Conservation (phyloP, 2,329 filamentous ascomycete genomes). For the Diaporthe batatas region DNA sequence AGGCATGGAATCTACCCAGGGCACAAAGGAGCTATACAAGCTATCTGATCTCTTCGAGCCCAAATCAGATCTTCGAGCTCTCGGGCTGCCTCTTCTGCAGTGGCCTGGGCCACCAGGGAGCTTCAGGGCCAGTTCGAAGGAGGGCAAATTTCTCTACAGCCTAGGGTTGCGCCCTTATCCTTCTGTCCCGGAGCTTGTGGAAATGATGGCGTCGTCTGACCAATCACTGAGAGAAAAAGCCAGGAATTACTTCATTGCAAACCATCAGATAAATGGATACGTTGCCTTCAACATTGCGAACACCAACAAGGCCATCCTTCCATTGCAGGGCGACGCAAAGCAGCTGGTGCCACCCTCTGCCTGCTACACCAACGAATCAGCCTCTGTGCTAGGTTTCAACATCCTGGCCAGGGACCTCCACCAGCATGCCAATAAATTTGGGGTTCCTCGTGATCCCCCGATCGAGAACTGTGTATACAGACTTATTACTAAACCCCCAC, state of each 20-base stretch:
- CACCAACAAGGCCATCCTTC: conserved; percentile 74
- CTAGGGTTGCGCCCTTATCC: conserved; percentile 83
- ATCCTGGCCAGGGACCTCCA: conserved; percentile 84
- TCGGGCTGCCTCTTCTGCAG: conserved; percentile 82
- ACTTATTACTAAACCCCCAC: conserved; percentile 79
- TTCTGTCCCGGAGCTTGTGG: conserved; percentile 78
- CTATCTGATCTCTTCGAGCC: conserved; percentile 87
- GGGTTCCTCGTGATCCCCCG: conserved; percentile 84
- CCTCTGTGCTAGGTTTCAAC: conserved; percentile 83
- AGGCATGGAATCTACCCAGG: conserved; percentile 67
- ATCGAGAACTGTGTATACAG: conserved; percentile 82
- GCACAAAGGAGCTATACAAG: conserved; percentile 71
- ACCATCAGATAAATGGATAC: conserved; percentile 85
- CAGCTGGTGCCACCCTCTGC: conserved; percentile 78
- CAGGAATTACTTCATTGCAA: conserved; percentile 85
- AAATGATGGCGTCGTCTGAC: conserved; percentile 78
- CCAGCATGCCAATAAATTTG: conserved; percentile 85
- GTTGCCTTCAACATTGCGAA: conserved; percentile 69
- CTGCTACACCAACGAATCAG: conserved; percentile 86
- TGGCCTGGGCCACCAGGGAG: conserved; percentile 79
- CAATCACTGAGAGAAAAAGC: conserved; percentile 73
- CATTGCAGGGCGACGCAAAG: conserved; percentile 76
- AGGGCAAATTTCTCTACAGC: conserved; percentile 79
- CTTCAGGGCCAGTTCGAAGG: conserved; percentile 74
- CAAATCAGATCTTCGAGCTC: conserved; percentile 74